Percentiles rank a stretch among this genome's conserved stretches.
Conservation (phyloP, 371 early-diverging fungal genomes). For the Mucor circinelloides region DNA sequence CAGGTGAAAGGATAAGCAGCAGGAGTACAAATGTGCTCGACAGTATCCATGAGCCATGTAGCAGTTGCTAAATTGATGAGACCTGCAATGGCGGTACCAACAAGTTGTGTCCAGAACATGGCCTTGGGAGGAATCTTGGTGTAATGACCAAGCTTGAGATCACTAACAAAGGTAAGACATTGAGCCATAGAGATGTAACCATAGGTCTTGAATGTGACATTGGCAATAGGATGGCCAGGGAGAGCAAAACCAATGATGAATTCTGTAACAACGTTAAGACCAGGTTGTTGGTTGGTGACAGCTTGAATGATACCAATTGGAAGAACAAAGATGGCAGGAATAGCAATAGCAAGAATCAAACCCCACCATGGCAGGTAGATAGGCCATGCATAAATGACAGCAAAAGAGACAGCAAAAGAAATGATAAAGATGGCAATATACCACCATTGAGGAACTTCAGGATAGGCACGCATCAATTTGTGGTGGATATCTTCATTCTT, state of each 20-base stretch:
- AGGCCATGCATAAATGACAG: conserved; percentile 56
- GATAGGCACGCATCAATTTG: conserved; percentile 73
- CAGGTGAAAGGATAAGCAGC: conserved; percentile 61
- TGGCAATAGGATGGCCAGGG: conserved; percentile 68
- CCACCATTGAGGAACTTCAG: conserved; percentile 79
- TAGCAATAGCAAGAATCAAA: conserved; percentile 61
- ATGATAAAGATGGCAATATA: conserved; percentile 56
- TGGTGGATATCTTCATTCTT: conserved; percentile 66
- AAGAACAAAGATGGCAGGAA: conserved; percentile 69
- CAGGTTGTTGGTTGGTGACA: conserved; percentile 69
- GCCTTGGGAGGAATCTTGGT: conserved; percentile 71
- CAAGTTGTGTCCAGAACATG: conserved; percentile 68
- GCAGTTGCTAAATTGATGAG: conserved; percentile 65
- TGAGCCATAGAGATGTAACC: conserved; percentile 67
- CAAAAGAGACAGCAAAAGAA: conserved; percentile 48
- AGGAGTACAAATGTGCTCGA: conserved; percentile 58
- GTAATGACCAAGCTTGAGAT: conserved; percentile 73
- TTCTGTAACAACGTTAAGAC: conserved; percentile 76
- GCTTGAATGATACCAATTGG: conserved; percentile 85
- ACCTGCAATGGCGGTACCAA: conserved; percentile 61
- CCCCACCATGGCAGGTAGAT: conserved; percentile 75
- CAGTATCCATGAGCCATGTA: conserved; percentile 63
- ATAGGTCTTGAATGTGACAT: conserved; percentile 71
- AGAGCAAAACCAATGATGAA: conserved; percentile 65
- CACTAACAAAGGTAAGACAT: conserved; percentile 61